Evolutionary conservation across 352 stramenopile species (phyloP), one percentile per base, ranked within the genome.

Genomic region (Phytophthora ohioensis): DNA sequence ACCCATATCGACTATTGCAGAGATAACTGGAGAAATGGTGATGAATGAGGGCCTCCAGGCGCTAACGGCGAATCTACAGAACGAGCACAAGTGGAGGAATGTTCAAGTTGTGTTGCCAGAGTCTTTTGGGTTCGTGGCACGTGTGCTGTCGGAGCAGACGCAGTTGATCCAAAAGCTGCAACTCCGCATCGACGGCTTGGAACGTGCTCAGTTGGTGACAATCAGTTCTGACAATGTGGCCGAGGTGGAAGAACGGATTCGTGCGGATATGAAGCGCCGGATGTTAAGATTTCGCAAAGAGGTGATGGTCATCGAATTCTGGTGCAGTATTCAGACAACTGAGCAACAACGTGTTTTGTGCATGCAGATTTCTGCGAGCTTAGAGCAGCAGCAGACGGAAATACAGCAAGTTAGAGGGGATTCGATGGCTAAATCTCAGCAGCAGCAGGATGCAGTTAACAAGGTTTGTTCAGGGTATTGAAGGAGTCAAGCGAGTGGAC

Each of bases 1-100:
- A 39, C 2, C 35, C 21, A 27, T 27, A 27, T 27, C 21, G 21
- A 27, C 21, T 27, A 27, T 27, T 48, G 30, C 17, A 12, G 31
- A 39, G 13, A 67, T 54, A n/a, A 4, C 35, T 34, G 45, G 34
- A 45, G 41, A 61, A 46, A 38, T 27, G 39, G 38, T 13, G 3
- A 15, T 6, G 42, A 55, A 21, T 36, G 45, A 69, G 15, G 21
- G 12, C 0, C 43, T 74, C 8, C 32, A 60, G 31, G 31, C 51
- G 1, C 43, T 84, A 39, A 35, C 13, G 8, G 60, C 53, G 12
- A 80, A 56, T 64, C 60, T 93, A 15, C 52, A 71, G 11, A 75
- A 55, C 34, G 83, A 89, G 53, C 75, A 81, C 39, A 74, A 83
- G 39, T 93, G 85, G 87, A 59, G 76, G 30, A 94, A 94, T 53